Evolutionary conservation across 768 basidiomycete species (phyloP), one percentile per base, ranked within the genome.

Genomic region (Russula dissimulans): DNA sequence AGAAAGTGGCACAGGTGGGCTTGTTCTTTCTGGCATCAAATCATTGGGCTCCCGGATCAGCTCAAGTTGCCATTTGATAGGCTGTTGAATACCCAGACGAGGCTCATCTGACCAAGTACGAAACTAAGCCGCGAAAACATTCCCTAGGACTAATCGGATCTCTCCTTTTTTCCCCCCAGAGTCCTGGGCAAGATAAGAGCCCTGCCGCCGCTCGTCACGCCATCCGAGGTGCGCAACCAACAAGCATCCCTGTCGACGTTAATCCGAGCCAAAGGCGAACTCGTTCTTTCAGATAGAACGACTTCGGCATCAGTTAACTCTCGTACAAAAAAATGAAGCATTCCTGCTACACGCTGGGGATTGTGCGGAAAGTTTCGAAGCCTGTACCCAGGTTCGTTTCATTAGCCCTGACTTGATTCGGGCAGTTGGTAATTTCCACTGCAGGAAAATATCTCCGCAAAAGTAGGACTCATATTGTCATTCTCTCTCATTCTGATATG

Each of bases 291-390:
- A 90, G 90, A 87, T 92, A 69, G 89, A 92, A 70, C 81, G 91
- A 10, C 78, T 97, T 57, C 80, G 92, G 52, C 78, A 84, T 69
- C 91, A 95, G 63, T 76, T 97, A 18, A 75, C 78, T 38, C 83
- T 83, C 39, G 93, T 95, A 3, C 88, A 97, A 66, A 79, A 79
- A 18, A 90, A 91, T 63, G 84, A 95, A 67, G 93, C 92, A 0
- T 98, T 99, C 73, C 78, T 99, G 41, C 80, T 99, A 3, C 97
- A 99, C 63, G 97, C 97, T 0, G 97, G 97, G 2, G 97, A 99
- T 69, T 99, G 97, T 67, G 94, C 92, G n/a, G 91, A 95, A 72
- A 88, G 90, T 70, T 95, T 95, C 68, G 87, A 90, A 66, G 91
- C 91, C 0, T 94, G 91, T 70, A 92, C 89, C 0, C 83, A 91